Evolutionary conservation across 495 filamentous ascomycete genomes (phyloP).

Genomic region (Aspergillus avenaceus): DNA sequence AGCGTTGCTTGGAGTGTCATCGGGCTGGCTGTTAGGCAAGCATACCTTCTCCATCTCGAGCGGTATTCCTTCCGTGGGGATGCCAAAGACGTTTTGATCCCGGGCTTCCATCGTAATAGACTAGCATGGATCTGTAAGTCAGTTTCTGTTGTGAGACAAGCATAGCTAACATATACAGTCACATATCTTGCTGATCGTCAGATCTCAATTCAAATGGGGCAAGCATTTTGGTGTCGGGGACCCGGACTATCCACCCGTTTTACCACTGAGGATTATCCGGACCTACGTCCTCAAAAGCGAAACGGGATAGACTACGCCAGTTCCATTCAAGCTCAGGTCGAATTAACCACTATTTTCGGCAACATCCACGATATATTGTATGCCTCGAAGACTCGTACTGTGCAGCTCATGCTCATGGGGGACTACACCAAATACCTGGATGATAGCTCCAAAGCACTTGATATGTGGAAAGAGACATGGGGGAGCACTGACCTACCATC

Average conservation of each 20-base stretch:
- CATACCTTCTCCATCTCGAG: constrained; percentile 10
- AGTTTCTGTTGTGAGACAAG: neutral
- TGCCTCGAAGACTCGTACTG: constrained; percentile 8
- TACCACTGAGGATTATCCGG: constrained; percentile 10
- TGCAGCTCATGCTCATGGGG: constrained; percentile 7
- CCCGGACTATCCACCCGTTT: constrained; percentile 8
- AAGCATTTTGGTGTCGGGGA: constrained; percentile 15
- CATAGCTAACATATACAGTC: constrained; percentile 1
- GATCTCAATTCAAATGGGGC: constrained; percentile 15
- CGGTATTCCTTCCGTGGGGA: constrained; percentile 5
- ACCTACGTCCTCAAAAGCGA: neutral
- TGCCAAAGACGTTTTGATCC: neutral
- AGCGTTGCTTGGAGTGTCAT: constrained; percentile 9
- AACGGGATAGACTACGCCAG: neutral
- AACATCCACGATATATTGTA: constrained; percentile 12
- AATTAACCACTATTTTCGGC: constrained; percentile 9
- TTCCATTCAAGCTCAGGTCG: constrained; percentile 10
- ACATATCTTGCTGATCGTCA: constrained; percentile 14
- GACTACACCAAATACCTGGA: constrained; percentile 14
- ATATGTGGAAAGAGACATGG: constrained; percentile 9
- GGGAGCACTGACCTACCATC: neutral
- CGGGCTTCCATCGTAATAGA: neutral
- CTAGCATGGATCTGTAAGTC: constrained; percentile 11
- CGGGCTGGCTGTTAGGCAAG: constrained; percentile 6
- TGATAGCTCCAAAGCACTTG: constrained; percentile 4